Base-by-base conservation (phyloP, 2,329 filamentous ascomycete genomes). In the Teratosphaeriaceae sp. region DNA sequence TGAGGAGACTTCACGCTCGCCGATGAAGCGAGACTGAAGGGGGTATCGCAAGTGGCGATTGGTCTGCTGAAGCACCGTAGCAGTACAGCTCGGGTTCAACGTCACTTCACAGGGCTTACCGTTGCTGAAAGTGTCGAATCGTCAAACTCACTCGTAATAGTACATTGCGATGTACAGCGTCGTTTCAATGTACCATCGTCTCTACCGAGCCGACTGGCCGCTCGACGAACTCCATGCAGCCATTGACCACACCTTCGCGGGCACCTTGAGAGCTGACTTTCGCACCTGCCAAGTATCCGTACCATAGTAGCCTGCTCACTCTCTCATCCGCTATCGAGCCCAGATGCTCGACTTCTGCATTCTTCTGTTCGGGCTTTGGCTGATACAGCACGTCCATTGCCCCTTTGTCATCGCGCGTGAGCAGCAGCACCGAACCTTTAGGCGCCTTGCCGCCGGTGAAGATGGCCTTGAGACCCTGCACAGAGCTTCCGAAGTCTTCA, bases 201-300 rank as follows among this genome's bases (percentile, higher is more conserved):
- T 87, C 85, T 1, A 94, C 83, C 0, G 87, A 94, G 1, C 89
- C 90, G 13, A 95, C 78, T 0, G 92, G 92, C 51, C 90, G 71
- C 65, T 88, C 85, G 1, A 92, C 88, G 66, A 96, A 85, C 53
- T 82, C 82, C 73, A 97, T 82, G 47, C 94, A 77, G 0, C 92
- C 92, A 37, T 94, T 80, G 3, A 94, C 84, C 39, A 98, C 84
- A 54, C 78, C 94, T 65, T 80, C 74, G 53, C 90, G 76, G 13
- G 88, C 86, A 2, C 76, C 73, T 63, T 95, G 88, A 50, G 87
- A 94, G 22, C 88, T 88, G 8, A 96, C 88, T 56, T 82, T 88
- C 62, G 79, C 84, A 0, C 92, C 92, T 3, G 80, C 87, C 23
- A 98, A 71, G 65, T 95, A 98, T 53, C 89, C 84, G 60, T 96